Evolutionary conservation across 495 filamentous ascomycete species (phyloP).

Genomic region (Immersiella caudata): DNA sequence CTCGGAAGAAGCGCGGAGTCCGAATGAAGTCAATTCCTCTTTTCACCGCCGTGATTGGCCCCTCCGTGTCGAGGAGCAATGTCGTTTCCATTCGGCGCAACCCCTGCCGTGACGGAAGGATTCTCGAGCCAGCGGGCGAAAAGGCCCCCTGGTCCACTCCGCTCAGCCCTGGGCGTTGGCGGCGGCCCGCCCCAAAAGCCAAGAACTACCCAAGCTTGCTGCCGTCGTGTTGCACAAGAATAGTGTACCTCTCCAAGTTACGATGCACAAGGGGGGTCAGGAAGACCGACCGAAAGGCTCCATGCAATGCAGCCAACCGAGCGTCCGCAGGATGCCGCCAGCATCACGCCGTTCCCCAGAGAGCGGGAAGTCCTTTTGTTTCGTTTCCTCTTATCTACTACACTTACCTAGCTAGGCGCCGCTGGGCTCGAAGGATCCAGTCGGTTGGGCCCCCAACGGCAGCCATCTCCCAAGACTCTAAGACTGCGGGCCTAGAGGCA

Average conservation of each 20-base stretch:
- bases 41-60: background rate
- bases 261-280: background rate
- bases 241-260: background rate
- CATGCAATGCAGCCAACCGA: background rate
- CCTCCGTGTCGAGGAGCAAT: background rate
- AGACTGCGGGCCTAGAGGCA: no score
- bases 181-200: conserved; percentile 4
- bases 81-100: background rate
- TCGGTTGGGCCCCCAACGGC: no score
- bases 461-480: no score
- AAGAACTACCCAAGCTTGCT: background rate
- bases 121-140: background rate
- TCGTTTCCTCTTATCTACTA: background rate
- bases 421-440: no score
- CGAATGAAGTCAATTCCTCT: background rate
- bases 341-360: background rate
- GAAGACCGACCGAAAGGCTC: background rate
- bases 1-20: background rate
- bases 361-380: background rate
- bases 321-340: background rate
- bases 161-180: conserved; percentile 7
- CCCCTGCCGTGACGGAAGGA: conserved; percentile 6
- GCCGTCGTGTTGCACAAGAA: background rate
- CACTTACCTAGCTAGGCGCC: no score
- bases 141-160: background rate